Percentiles rank a stretch among this genome's conserved stretches.
phyloP scores from a whole-genome alignment of 495 filamentous ascomycete genomes.

The Trypethelium eluteriae region DNA sequence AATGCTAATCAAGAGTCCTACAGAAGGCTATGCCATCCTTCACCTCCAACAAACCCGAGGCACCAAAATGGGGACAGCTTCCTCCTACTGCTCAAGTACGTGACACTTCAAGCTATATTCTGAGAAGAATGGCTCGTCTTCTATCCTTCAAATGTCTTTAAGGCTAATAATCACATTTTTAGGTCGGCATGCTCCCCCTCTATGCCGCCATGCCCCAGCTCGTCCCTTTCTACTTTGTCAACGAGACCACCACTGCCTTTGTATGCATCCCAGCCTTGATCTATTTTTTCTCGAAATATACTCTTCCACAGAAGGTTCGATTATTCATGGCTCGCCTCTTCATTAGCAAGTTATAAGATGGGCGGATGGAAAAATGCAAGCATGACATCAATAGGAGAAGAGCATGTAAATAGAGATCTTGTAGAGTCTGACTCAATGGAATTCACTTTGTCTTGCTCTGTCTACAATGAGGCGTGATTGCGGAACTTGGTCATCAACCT shows the following conservation, averaged over 20 bases:
- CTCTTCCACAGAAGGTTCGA: conserved; percentile 31
- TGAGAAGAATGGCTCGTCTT: neutral
- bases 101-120: neutral
- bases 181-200: conserved; percentile 21
- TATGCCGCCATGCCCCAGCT: conserved; percentile 36
- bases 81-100: conserved; percentile 4
- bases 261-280: conserved; percentile 30
- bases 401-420: conserved; percentile 1
- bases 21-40: neutral
- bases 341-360: conserved; percentile 33
- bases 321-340: conserved; percentile 29
- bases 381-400: neutral
- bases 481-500: no score
- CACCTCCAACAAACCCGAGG: conserved; percentile 1
- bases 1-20: neutral
- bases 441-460: neutral
- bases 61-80: conserved; percentile 9
- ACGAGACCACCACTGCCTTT: conserved; percentile 33
- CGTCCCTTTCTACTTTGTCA: conserved; percentile 37
- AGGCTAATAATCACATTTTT: neutral
- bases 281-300: conserved; percentile 35
- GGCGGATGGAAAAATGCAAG: neutral
- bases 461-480: no score
- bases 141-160: neutral
- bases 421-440: neutral